phyloP scores from a whole-genome alignment of 495 filamentous ascomycete genomes.

The Pyronema omphalodes region DNA sequence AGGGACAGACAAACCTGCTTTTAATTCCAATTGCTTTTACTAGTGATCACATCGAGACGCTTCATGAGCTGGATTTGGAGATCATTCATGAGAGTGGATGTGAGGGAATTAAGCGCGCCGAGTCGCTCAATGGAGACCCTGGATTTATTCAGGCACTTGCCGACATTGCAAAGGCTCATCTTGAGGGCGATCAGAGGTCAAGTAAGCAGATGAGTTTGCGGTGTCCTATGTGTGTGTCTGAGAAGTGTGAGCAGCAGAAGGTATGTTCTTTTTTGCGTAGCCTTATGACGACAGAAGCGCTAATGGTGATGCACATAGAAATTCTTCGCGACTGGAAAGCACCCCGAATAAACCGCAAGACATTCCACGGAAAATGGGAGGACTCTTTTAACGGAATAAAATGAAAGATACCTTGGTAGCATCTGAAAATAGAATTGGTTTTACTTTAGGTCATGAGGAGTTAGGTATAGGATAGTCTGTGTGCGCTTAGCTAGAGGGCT shows the following conservation, averaged over 20 bases:
- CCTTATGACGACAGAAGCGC: constrained; percentile 32
- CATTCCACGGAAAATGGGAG: background rate
- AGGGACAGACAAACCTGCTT: constrained; percentile 77
- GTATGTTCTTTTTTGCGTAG: constrained; percentile 46
- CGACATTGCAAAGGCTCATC: constrained; percentile 61
- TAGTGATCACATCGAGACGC: constrained; percentile 90
- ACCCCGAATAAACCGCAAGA: background rate
- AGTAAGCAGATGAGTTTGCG: constrained; percentile 76
- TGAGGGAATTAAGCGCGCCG: constrained; percentile 69
- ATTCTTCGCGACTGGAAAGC: constrained; percentile 7
- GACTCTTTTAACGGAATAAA: background rate
- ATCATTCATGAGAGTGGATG: constrained; percentile 81
- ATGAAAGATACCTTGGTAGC: background rate
- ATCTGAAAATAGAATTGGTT: too few species aligned
- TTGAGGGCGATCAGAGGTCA: constrained; percentile 47
- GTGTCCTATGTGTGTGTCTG: constrained; percentile 86
- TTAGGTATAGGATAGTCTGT: too few species aligned
- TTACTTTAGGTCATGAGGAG: too few species aligned
- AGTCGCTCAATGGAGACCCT: constrained; percentile 81
- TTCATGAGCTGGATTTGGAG: constrained; percentile 89
- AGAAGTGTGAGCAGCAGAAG: constrained; percentile 77
- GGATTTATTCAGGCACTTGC: constrained; percentile 85
- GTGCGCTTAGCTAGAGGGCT: too few species aligned
- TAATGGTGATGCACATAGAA: constrained; percentile 1
- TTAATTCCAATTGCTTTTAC: constrained; percentile 96